These are phyloP conservation scores for Gracilaria domingensis DNA, from an alignment of 23 red algal species.

Conservation along the genomic window DNA sequence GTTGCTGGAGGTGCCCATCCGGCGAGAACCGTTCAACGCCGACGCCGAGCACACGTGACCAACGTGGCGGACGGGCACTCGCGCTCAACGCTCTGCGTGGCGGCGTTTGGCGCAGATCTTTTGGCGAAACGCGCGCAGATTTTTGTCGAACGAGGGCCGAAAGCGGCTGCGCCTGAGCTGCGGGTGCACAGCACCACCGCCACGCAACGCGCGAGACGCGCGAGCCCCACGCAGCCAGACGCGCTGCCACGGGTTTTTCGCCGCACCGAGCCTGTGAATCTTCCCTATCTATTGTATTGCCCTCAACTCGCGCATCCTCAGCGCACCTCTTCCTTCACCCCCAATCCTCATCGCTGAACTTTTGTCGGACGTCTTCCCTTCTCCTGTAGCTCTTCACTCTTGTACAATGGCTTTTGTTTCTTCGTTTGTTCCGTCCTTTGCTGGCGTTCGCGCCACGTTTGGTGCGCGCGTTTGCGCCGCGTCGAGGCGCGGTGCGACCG, in stretches of 20 bases:
- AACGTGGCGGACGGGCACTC: not conserved
- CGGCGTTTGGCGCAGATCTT: constrained; percentile 26
- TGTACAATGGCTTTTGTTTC: constrained; percentile 44
- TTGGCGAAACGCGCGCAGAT: constrained; percentile 5
- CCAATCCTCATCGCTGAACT: no score
- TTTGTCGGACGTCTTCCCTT: no score
- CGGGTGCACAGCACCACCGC: constrained; percentile 2
- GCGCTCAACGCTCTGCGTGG: not conserved
- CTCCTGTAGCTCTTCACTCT: not conserved
- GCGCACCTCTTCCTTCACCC: not conserved
- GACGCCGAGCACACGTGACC: not conserved
- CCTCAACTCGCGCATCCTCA: not conserved
- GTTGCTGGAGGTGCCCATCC: no score
- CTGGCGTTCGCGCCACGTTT: constrained; percentile 22
- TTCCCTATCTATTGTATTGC: not conserved
- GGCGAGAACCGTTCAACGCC: no score
- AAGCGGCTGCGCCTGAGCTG: constrained; percentile 10
- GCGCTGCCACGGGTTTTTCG: not conserved
- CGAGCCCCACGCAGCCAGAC: not conserved
- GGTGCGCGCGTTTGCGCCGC: constrained; percentile 32
- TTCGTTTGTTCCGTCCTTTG: constrained; percentile 13
- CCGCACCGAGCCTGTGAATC: no score
- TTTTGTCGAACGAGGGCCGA: not conserved
- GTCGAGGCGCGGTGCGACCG: not conserved
- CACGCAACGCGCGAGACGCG: constrained; percentile 8